Conservation (phyloP, 345 rosid genomes). For the Conringia planisiliqua region DNA sequence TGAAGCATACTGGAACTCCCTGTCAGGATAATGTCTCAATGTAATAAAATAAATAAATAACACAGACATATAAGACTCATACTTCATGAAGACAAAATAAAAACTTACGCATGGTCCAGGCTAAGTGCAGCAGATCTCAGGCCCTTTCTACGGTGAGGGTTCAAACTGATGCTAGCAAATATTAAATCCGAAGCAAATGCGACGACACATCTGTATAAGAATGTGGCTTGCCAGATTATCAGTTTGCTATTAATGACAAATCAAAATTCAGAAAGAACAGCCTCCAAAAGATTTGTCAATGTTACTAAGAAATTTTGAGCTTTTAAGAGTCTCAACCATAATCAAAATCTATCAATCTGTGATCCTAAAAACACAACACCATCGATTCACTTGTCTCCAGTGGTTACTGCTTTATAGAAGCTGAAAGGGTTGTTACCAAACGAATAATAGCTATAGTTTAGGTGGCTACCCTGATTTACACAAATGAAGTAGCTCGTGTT, state of each 20-base stretch:
- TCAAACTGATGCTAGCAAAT: constrained; percentile 69
- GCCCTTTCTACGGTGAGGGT: constrained; percentile 81
- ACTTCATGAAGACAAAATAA: not conserved
- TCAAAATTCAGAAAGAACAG: not conserved
- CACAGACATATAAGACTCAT: not conserved
- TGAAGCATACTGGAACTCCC: not conserved
- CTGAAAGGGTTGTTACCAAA: not conserved
- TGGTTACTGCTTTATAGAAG: not conserved
- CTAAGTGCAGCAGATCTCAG: constrained; percentile 59
- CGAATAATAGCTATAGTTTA: not conserved
- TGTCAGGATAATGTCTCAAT: not conserved
- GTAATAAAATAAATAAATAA: not conserved
- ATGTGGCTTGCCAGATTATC: not conserved
- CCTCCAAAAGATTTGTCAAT: not conserved
- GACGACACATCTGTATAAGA: constrained; percentile 72
- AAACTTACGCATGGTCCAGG: constrained; percentile 89
- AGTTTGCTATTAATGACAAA: not conserved
- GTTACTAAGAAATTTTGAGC: not conserved
- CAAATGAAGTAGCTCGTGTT: constrained; percentile 3
- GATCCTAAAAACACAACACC: not conserved
- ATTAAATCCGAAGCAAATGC: constrained; percentile 88
- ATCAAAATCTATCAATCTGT: not conserved
- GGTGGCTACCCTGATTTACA: not conserved
- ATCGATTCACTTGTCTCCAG: not conserved
- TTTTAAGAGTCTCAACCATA: not conserved